phyloP scores from a whole-genome alignment of 148 eudicot genomes.

The Heliamphora exappendiculata region DNA sequence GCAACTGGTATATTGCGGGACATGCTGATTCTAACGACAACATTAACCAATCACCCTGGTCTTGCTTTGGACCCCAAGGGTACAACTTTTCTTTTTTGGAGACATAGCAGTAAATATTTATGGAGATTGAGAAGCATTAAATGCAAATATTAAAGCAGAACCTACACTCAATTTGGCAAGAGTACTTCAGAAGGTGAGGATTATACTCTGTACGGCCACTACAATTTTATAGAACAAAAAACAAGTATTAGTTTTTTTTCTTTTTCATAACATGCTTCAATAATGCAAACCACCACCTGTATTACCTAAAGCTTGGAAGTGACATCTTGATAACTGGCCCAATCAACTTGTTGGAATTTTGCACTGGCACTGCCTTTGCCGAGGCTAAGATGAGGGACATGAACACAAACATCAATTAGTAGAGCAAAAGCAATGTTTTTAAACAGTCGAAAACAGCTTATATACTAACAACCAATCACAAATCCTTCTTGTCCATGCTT shows the following conservation, averaged over 20 bases:
- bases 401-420: slow-evolving; percentile 5
- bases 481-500: neutral
- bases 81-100: neutral
- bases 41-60: neutral
- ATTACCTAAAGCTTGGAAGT: slow-evolving; percentile 84
- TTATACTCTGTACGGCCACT: slow-evolving; percentile 71
- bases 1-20: too few species aligned
- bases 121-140: slow-evolving; percentile 7
- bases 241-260: neutral
- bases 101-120: neutral
- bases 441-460: neutral
- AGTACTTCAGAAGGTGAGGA: slow-evolving; percentile 69
- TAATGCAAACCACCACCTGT: neutral
- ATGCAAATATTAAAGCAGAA: slow-evolving; percentile 9
- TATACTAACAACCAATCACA: neutral
- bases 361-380: slow-evolving; percentile 27
- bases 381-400: neutral
- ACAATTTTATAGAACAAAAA: slow-evolving; percentile 20
- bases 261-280: neutral
- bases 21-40: too few species aligned
- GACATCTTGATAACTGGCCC: slow-evolving; percentile 71
- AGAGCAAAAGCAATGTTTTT: neutral
- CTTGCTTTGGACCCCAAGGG: neutral
- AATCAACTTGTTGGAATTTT: slow-evolving; percentile 40
- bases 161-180: slow-evolving; percentile 87